Evolutionary conservation across 129 eudicot genomes (phyloP).

Genomic region (Flaveria robusta): DNA sequence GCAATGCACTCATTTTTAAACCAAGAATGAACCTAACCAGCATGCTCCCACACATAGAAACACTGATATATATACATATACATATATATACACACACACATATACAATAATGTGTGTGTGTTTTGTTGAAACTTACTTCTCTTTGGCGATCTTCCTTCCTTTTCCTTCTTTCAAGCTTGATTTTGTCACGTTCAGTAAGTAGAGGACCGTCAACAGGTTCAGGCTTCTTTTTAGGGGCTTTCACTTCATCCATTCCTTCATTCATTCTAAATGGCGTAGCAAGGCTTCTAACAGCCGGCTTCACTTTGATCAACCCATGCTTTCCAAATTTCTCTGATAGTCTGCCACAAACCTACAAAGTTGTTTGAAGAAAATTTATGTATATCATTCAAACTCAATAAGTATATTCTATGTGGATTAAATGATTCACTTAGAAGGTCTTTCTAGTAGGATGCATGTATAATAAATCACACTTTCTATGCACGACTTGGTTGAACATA

Average conservation of each 20-base stretch:
- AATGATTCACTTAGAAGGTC: not conserved
- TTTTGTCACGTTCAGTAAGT: constrained; percentile 91
- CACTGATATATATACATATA: not conserved
- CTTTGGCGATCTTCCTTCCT: constrained; percentile 97
- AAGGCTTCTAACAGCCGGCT: constrained; percentile 94
- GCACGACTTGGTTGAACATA: not conserved
- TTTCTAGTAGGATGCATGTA: not conserved
- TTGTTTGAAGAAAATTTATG: constrained; percentile 2
- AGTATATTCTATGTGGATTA: not conserved
- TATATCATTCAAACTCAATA: constrained; percentile 10
- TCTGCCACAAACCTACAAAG: constrained; percentile 69
- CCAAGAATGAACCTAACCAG: not conserved
- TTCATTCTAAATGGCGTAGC: constrained; percentile 86
- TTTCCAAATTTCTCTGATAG: constrained; percentile 83
- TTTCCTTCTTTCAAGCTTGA: constrained; percentile 93
- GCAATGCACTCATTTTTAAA: too few species aligned
- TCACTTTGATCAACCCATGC: constrained; percentile 82
- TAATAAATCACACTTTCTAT: not conserved
- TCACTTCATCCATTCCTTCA: constrained; percentile 95
- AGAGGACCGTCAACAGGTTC: constrained; percentile 91
- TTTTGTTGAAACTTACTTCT: constrained; percentile 57
- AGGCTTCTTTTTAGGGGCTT: constrained; percentile 78
- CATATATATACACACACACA: not conserved
- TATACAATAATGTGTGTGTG: not conserved
- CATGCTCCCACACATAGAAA: not conserved